These are phyloP conservation scores for Ensete ventricosum DNA, from an alignment of 176 grass and related monocot species.

Conservation along the genomic window DNA sequence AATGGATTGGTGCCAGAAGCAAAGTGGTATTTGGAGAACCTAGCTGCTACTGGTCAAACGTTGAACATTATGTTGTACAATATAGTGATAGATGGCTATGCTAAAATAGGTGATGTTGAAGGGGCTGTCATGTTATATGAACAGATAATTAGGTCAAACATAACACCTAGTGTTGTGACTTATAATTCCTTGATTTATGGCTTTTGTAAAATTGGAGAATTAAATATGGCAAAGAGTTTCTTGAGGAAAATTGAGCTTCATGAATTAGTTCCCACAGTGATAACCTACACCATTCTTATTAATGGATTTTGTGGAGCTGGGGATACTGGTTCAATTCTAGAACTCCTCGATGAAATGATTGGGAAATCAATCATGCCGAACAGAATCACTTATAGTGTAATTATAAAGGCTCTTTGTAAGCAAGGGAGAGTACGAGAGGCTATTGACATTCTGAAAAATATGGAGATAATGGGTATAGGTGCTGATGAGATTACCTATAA, in stretches of 20 bases:
- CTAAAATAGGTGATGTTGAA: slow-evolving; percentile 63
- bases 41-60: slow-evolving; percentile 40
- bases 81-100: slow-evolving; percentile 74
- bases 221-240: slow-evolving; percentile 36
- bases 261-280: slow-evolving; percentile 45
- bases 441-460: slow-evolving; percentile 37
- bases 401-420: slow-evolving; percentile 85
- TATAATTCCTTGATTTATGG: slow-evolving; percentile 83
- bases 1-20: slow-evolving; percentile 61
- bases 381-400: slow-evolving; percentile 51
- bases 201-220: slow-evolving; percentile 68
- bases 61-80: slow-evolving; percentile 63
- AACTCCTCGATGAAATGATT: slow-evolving; percentile 64
- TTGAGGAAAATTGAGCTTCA: slow-evolving; percentile 47
- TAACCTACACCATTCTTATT: slow-evolving; percentile 78
- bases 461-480: slow-evolving; percentile 38
- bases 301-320: slow-evolving; percentile 63
- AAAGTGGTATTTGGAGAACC: slow-evolving; percentile 70
- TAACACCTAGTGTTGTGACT: slow-evolving; percentile 70
- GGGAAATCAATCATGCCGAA: slow-evolving; percentile 45
- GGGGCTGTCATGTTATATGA: slow-evolving; percentile 66
- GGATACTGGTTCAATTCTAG: slow-evolving; percentile 33
- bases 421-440: slow-evolving; percentile 50
- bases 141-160: slow-evolving; percentile 37
- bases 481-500: slow-evolving; percentile 60